Evolutionary conservation across 2,329 filamentous ascomycete genomes (phyloP).

Genomic region (Colletotrichum lini): DNA sequence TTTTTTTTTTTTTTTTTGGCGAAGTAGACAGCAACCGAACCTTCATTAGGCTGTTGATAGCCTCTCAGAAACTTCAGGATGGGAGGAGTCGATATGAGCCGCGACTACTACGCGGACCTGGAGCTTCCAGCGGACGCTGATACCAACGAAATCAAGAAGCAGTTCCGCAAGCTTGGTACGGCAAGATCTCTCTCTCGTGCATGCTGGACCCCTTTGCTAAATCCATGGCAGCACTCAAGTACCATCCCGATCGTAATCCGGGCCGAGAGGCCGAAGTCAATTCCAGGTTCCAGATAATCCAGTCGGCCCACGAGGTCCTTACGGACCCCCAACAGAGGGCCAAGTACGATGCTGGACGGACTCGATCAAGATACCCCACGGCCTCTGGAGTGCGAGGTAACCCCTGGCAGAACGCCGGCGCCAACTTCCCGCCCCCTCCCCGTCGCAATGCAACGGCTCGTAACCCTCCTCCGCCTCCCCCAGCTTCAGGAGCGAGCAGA

Average conservation of each 20-base stretch:
- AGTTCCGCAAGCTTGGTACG: conserved; percentile 85
- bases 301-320: conserved; percentile 85
- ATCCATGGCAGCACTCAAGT: conserved; percentile 77
- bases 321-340: conserved; percentile 64
- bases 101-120: conserved; percentile 90
- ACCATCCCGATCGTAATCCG: conserved; percentile 90
- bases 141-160: conserved; percentile 84
- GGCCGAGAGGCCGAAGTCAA: conserved; percentile 85
- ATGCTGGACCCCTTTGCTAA: conserved; percentile 43
- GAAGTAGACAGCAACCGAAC: conserved; percentile 1
- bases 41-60: conserved; percentile 14
- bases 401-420: conserved; percentile 66
- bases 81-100: conserved; percentile 77
- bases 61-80: conserved; percentile 60
- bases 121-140: conserved; percentile 78
- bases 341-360: conserved; percentile 67
- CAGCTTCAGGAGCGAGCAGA: conserved; percentile 59
- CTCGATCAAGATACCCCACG: conserved; percentile 57
- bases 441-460: conserved; percentile 54
- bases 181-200: conserved; percentile 10
- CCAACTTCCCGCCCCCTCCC: conserved; percentile 67
- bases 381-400: conserved; percentile 71
- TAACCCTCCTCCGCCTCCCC: conserved; percentile 42
- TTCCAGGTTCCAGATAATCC: conserved; percentile 87
- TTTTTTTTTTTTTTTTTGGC: neutral